Evolutionary conservation across 2,329 filamentous ascomycete genomes (phyloP), one percentile per base, ranked within the genome.

Genomic region (Aspergillus amoenus): DNA sequence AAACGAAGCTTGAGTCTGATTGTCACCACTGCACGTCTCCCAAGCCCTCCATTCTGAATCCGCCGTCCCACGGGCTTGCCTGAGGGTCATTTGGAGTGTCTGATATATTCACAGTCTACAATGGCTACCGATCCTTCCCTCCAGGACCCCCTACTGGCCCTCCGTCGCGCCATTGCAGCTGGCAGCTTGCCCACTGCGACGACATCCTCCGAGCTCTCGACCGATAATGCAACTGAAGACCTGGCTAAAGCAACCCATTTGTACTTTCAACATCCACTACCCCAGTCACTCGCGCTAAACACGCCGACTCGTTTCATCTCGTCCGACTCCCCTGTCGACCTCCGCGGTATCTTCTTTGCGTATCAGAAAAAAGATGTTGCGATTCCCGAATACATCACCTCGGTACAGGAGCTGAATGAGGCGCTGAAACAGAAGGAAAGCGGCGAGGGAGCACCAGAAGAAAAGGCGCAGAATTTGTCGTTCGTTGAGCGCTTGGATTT

Each of bases 271-370:
- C 75, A 82, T 66, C 83, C 83, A 49, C 72, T 78, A 52, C 82
- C 84, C 60, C 80, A 86, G 55, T 81, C 86, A 5, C 82, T 95
- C 57, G 81, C 88, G 1, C 84, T 96, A 63, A 86, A 84, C 50
- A 82, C 84, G 13, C 82, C 88, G 9, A 99, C 94, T 64, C 91
- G 94, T 67, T 97, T 97, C 79, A 83, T 90, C 59, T 93, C 86
- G 47, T 76, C 76, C 66, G 82, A 84, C 47, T 80, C 82, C 55
- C 82, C 88, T 4, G 87, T 96, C 68, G 91, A 97, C 72, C 81
- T 99, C 65, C 91, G 94, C 71, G 94, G 89, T 73, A 93, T 97
- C 76, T 97, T 93, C 80, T 96, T 97, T 71, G 92, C 92, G 55
- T 99, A 92, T 91, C 82, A 90, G 68, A 95, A 97, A 77, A 91